Evolutionary conservation across 345 rosid genomes (phyloP).

Genomic region (Melaleuca quinquenervia): DNA sequence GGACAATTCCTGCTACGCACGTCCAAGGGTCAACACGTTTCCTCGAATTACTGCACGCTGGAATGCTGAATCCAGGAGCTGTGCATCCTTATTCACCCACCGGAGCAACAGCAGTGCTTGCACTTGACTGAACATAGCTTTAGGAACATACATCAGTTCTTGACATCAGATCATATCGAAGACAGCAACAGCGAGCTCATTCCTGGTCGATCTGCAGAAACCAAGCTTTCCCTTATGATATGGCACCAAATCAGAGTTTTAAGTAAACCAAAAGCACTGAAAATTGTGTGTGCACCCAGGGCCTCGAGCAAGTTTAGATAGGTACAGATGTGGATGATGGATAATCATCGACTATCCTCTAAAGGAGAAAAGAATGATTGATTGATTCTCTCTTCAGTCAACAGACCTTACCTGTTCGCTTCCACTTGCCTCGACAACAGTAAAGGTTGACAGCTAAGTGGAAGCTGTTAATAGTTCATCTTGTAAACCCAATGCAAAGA

Average conservation of each 20-base stretch:
- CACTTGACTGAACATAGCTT: background rate
- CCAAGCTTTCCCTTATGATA: background rate
- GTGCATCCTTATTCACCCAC: no score
- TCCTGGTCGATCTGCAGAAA: no score
- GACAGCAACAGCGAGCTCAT: no score
- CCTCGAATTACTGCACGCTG: no score
- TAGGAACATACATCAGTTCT: background rate
- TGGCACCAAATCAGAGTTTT: background rate
- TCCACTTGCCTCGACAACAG: no score
- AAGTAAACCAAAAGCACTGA: background rate
- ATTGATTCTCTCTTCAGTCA: background rate
- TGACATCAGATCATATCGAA: no score
- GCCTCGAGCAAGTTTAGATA: background rate
- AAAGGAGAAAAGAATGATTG: background rate
- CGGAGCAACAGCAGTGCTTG: no score
- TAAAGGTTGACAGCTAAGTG: no score
- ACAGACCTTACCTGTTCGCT: background rate
- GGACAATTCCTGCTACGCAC: background rate
- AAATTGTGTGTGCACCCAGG: background rate
- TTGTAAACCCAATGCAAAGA: background rate
- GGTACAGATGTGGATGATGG: accelerated
- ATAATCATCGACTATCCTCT: background rate
- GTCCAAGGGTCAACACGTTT: no score
- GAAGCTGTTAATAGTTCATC: no score
- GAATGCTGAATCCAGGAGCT: no score